A percentile compares a stretch with the other conserved stretches of the same genome.
Evolutionary conservation across 1,139 yeast genomes (phyloP).

Genomic region (Magnusiomyces tetraspermus): DNA sequence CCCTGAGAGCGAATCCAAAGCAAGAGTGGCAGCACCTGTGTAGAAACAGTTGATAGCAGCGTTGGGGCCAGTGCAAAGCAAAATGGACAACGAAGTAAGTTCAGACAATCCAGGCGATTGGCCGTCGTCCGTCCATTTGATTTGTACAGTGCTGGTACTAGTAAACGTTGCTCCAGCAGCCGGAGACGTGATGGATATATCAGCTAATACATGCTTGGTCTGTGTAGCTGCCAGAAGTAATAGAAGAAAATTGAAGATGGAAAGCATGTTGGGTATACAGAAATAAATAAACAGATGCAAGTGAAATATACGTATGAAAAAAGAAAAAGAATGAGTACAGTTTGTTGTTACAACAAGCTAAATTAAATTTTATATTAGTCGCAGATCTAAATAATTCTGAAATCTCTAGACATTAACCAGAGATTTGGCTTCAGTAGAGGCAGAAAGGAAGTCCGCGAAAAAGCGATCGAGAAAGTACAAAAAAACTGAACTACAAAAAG

Average conservation of each 20-base stretch:
- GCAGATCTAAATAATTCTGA: too few relatives aligned
- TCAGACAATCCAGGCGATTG: slow-evolving; percentile 40
- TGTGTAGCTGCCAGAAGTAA: not conserved
- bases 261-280: not conserved
- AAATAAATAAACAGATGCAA: not conserved
- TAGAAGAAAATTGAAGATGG: not conserved
- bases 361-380: too few relatives aligned
- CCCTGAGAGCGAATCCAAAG: slow-evolving; percentile 25
- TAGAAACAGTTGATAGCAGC: slow-evolving; percentile 38
- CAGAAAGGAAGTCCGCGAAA: too few relatives aligned
- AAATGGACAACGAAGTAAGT: slow-evolving; percentile 42
- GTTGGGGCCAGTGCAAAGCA: slow-evolving; percentile 62
- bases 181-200: slow-evolving; percentile 33
- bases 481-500: too few relatives aligned
- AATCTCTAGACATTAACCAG: too few relatives aligned
- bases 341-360: too few relatives aligned
- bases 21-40: slow-evolving; percentile 30
- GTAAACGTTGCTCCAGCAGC: slow-evolving; percentile 39
- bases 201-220: not conserved
- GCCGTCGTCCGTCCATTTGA: slow-evolving; percentile 57
- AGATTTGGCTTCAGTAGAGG: too few relatives aligned
- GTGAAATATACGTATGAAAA: not conserved
- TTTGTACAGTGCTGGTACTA: slow-evolving; percentile 42
- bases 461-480: too few relatives aligned
- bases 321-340: too few relatives aligned